Base-by-base conservation (phyloP, 2,329 filamentous ascomycete genomes). In the Verticillium dahliae region DNA sequence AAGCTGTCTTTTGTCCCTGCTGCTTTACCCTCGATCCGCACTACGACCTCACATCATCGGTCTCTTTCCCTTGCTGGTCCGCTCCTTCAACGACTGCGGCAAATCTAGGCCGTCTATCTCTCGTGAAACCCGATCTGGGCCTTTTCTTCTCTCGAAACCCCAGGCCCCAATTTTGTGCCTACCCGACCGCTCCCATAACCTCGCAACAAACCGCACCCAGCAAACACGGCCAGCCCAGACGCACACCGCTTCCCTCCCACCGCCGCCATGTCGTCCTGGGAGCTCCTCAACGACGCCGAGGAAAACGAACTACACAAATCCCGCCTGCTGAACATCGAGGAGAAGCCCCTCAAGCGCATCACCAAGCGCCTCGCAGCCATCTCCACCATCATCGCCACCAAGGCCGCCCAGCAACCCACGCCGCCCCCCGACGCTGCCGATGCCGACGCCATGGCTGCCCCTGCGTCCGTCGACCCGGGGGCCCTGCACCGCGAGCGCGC, bases 271-370 rank as follows among this genome's bases (percentile, higher is more conserved):
- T 71, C 79, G 27, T 74, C 75, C 57, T 92, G 88, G 80, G 81
- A 84, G 55, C 79, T 93, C 57, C 80, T 96, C 57, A 88, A 92
- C 61, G 89, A 90, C 67, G 82, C 84, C 65, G 89, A 92, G 66
- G 90, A 92, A 77, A 89, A 92, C 73, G 88, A 92, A 65, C 87
- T 97, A 41, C 94, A 97, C 79, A 94, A 93, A 71, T 84, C 85
- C 35, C 91, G 94, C 52, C 89, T 97, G 4, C 84, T 97, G 41
- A 90, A 91, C 65, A 89, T 97, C 64, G 94, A 98, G 79, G 91
- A 96, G 72, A 92, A 92, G 62, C 92, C 92, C 0, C 97, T 96
- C 79, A 91, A 91, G 74, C 89, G 93, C 63, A 87, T 97, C 63
- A 91, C 90, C 27, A 92, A 92, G 76, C 89, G 90, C 37, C 85